phyloP scores from a whole-genome alignment of 1,284 basidiomycete species.

The Trichosporon coremiiforme region DNA sequence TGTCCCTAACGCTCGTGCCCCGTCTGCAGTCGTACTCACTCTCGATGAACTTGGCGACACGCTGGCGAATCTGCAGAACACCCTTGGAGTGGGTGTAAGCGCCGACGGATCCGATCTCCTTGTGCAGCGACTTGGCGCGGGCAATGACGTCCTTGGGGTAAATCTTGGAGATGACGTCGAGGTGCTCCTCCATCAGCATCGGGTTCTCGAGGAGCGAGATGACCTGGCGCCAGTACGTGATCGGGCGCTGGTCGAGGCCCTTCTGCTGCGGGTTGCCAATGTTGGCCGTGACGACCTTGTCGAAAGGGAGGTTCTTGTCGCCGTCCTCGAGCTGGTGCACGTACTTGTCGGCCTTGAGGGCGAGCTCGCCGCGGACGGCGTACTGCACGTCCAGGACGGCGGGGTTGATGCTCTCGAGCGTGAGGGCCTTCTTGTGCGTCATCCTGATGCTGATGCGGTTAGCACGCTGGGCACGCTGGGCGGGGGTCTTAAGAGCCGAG shows the following conservation, averaged over 20 bases:
- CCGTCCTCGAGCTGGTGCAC: conserved; percentile 67
- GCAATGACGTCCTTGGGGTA: conserved; percentile 86
- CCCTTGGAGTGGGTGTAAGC: conserved; percentile 97
- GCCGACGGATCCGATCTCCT: conserved; percentile 91
- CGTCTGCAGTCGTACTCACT: conserved; percentile 59
- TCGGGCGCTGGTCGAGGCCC: conserved; percentile 86
- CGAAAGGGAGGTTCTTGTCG: conserved; percentile 70
- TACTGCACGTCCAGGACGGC: conserved; percentile 87
- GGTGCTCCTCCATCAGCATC: conserved; percentile 74
- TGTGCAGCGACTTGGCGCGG: conserved; percentile 74
- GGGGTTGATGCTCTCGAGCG: conserved; percentile 65
- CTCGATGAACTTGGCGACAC: conserved; percentile 86
- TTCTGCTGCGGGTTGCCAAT: conserved; percentile 98
- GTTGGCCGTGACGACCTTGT: conserved; percentile 88
- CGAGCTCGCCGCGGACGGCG: conserved; percentile 94
- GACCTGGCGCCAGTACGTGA: conserved; percentile 87
- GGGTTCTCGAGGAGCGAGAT: conserved; percentile 85
- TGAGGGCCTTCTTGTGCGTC: conserved; percentile 40
- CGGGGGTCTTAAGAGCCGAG: neutral
- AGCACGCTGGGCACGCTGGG: neutral
- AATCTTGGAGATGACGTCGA: conserved; percentile 60
- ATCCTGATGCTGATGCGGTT: conserved; percentile 18
- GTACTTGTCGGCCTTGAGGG: conserved; percentile 87
- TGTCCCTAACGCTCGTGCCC: neutral
- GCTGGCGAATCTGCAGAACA: conserved; percentile 80